These are phyloP conservation scores for Diaporthe destruens DNA, from an alignment of 2,329 filamentous ascomycete species.

Conservation along the genomic window DNA sequence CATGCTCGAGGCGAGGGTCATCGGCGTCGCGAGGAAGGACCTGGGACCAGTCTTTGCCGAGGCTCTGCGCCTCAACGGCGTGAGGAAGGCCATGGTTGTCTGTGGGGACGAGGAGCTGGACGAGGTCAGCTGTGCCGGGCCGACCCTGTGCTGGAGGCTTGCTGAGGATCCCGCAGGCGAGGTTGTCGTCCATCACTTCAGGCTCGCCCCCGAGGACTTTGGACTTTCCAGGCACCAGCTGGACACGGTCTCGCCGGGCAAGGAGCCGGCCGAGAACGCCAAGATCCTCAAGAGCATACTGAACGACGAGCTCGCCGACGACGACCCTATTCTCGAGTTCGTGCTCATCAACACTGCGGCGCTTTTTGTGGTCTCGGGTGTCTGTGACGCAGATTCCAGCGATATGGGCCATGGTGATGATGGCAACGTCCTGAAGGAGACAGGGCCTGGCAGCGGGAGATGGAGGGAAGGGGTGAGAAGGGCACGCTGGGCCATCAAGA, in stretches of 20 bases:
- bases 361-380: conserved; percentile 84
- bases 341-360: conserved; percentile 95
- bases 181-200: conserved; percentile 80
- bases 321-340: conserved; percentile 92
- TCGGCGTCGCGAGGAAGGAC: conserved; percentile 91
- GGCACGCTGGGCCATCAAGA: conserved; percentile 89
- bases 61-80: conserved; percentile 80
- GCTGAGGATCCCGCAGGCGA: conserved; percentile 58
- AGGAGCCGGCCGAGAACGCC: conserved; percentile 89
- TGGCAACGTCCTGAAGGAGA: conserved; percentile 82
- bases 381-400: conserved; percentile 87
- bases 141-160: conserved; percentile 90
- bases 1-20: conserved; percentile 86
- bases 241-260: conserved; percentile 83
- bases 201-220: conserved; percentile 86
- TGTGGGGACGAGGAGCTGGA: conserved; percentile 96
- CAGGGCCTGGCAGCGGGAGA: conserved; percentile 85
- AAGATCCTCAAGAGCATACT: conserved; percentile 84
- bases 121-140: conserved; percentile 92
- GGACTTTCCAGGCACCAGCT: conserved; percentile 82
- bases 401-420: conserved; percentile 85
- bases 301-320: conserved; percentile 75
- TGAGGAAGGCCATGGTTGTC: conserved; percentile 87
- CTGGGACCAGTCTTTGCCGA: conserved; percentile 92
- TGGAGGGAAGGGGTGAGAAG: conserved; percentile 96